Percentiles rank a stretch among this genome's conserved stretches.
Conservation (phyloP, 2,329 filamentous ascomycete species). For the Pyrenophora tritici-repentis region DNA sequence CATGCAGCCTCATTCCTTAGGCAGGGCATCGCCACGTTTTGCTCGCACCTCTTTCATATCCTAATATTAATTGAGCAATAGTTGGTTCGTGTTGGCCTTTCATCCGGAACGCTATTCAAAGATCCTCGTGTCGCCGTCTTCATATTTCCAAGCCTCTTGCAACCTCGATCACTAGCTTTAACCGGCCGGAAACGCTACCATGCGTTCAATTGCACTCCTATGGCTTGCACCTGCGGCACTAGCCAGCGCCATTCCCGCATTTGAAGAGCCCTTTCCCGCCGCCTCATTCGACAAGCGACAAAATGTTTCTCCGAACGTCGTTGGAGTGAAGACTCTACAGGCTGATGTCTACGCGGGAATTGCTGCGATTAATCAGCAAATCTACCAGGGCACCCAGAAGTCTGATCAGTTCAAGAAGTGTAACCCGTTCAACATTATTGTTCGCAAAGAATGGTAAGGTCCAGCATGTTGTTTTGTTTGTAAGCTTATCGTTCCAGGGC, state of each 20-base stretch:
- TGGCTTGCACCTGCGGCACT: constrained; percentile 22
- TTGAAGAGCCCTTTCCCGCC: constrained; percentile 10
- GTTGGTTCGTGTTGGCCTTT: constrained; percentile 9
- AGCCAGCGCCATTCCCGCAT: constrained; percentile 22
- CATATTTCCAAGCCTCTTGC: constrained; percentile 4
- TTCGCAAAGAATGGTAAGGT: constrained; percentile 53
- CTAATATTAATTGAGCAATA: constrained; percentile 16
- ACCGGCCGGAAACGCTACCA: constrained; percentile 15
- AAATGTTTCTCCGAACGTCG: constrained; percentile 9
- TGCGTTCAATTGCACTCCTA: constrained; percentile 27
- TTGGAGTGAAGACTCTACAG: constrained; percentile 24
- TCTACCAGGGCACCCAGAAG: constrained; percentile 31
- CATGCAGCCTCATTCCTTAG: constrained; percentile 7
- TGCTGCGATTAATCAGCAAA: constrained; percentile 33
- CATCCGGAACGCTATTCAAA: constrained; percentile 18
- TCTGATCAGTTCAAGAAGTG: constrained; percentile 37
- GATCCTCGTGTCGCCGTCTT: constrained; percentile 7
- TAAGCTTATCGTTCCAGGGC: constrained; percentile 23
- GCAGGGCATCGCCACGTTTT: constrained; percentile 17
- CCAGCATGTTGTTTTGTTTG: background rate
- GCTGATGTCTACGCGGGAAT: constrained; percentile 30
- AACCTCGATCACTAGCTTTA: constrained; percentile 9
- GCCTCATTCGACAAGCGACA: constrained; percentile 25
- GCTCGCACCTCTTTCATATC: constrained; percentile 5
- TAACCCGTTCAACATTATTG: constrained; percentile 45